Conservation (phyloP, 2,329 filamentous ascomycete genomes). For the Pseudogymnoascus sp. region DNA sequence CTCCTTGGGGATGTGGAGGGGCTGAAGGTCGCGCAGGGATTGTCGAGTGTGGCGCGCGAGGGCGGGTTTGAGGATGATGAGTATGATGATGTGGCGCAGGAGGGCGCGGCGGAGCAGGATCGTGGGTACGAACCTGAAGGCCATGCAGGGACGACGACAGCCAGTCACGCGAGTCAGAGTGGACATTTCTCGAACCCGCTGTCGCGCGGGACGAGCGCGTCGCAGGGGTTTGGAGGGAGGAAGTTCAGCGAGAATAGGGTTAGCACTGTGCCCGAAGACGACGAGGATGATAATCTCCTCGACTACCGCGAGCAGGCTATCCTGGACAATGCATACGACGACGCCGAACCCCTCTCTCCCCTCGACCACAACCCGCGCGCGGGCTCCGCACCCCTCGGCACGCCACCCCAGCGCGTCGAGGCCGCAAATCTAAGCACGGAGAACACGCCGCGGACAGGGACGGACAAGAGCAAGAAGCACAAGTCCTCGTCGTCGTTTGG, state of each 20-base stretch:
- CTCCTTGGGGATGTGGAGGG: slow-evolving; percentile 86
- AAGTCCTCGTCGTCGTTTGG: slow-evolving; percentile 74
- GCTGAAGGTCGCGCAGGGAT: slow-evolving; percentile 52
- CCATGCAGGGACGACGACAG: slow-evolving; percentile 65
- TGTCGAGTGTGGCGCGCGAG: slow-evolving; percentile 39
- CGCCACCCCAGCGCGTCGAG: slow-evolving; percentile 46
- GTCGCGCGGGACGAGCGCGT: slow-evolving; percentile 38
- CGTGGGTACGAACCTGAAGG: slow-evolving; percentile 78
- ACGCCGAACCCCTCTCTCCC: slow-evolving; percentile 54
- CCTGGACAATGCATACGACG: slow-evolving; percentile 46
- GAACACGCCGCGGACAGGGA: slow-evolving; percentile 61
- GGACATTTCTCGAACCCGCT: slow-evolving; percentile 60
- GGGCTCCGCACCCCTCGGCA: slow-evolving; percentile 46
- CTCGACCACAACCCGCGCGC: slow-evolving; percentile 45
- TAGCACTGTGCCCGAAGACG: slow-evolving; percentile 78
- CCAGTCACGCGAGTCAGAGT: slow-evolving; percentile 64
- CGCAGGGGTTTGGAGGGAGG: slow-evolving; percentile 30
- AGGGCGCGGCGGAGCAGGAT: slow-evolving; percentile 58
- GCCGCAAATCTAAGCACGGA: slow-evolving; percentile 56
- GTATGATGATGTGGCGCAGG: slow-evolving; percentile 52
- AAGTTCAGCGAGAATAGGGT: slow-evolving; percentile 70
- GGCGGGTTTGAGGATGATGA: slow-evolving; percentile 53
- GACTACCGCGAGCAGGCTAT: slow-evolving; percentile 38
- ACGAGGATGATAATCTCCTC: slow-evolving; percentile 63
- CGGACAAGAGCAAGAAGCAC: slow-evolving; percentile 75